A percentile compares a stretch with the other conserved stretches of the same genome.
These are phyloP conservation scores for Lactarius sp. DNA, from an alignment of 768 basidiomycete species.

Conservation along the genomic window DNA sequence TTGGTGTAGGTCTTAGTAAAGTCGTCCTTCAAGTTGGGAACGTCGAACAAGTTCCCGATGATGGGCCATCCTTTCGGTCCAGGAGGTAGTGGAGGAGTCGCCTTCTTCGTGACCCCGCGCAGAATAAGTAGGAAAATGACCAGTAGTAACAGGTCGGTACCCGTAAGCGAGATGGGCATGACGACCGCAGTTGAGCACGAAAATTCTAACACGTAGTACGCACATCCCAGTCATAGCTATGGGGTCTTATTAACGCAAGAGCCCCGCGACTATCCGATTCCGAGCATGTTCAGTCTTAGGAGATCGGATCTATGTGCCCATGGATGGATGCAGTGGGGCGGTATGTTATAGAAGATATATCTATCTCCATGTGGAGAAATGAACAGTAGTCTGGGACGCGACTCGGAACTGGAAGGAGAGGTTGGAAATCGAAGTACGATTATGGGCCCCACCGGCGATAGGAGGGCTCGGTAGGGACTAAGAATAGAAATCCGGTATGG, in stretches of 20 bases:
- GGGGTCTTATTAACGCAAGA: not conserved
- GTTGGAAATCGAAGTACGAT: no score
- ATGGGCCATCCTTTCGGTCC: constrained; percentile 14
- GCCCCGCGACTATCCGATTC: not conserved
- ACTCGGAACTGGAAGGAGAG: no score
- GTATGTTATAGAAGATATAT: not conserved
- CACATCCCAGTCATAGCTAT: not conserved
- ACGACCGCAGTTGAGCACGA: not conserved
- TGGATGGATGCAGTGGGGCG: not conserved
- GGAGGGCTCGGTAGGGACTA: no score
- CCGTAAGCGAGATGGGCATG: not conserved
- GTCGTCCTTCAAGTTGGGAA: not conserved
- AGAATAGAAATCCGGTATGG: no score
- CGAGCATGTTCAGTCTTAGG: not conserved
- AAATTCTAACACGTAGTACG: not conserved
- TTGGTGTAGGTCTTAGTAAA: not conserved
- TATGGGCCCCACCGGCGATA: no score
- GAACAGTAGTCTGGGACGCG: no score
- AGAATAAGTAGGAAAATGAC: not conserved
- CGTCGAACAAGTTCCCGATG: constrained; percentile 11
- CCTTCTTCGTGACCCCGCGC: not conserved
- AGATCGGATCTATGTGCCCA: not conserved
- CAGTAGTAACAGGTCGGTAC: not conserved
- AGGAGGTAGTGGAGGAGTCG: constrained; percentile 2
- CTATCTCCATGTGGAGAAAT: not conserved